These are phyloP conservation scores for Pisolithus tinctorius DNA, from an alignment of 768 basidiomycete genomes.

Conservation along the genomic window DNA sequence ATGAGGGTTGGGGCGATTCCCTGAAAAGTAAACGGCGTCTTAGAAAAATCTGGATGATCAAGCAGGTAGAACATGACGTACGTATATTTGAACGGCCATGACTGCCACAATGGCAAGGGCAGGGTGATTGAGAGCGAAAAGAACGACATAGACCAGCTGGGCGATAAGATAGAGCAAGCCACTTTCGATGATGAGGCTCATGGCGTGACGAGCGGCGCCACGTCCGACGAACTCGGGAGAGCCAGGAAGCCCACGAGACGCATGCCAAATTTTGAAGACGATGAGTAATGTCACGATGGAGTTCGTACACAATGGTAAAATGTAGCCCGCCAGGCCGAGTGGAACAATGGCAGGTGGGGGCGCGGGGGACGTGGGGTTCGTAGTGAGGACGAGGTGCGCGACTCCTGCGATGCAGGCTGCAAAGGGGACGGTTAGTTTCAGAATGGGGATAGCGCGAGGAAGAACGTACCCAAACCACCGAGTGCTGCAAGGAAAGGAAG, in stretches of 20 bases:
- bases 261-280: constrained; percentile 31
- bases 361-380: constrained; percentile 23
- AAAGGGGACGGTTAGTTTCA: not conserved
- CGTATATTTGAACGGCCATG: constrained; percentile 35
- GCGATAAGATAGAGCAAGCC: constrained; percentile 33
- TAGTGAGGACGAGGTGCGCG: constrained; percentile 23
- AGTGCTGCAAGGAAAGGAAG: constrained; percentile 30
- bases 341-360: constrained; percentile 31
- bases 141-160: constrained; percentile 35
- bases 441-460: not conserved
- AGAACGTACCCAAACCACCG: constrained; percentile 27
- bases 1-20: constrained; percentile 31
- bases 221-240: constrained; percentile 8
- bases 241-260: constrained; percentile 10
- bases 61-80: constrained; percentile 11
- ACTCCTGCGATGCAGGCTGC: constrained; percentile 27
- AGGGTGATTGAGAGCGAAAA: constrained; percentile 27
- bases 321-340: constrained; percentile 29
- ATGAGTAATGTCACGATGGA: constrained; percentile 37
- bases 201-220: constrained; percentile 19
- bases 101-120: constrained; percentile 33
- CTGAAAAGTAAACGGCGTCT: constrained; percentile 8
- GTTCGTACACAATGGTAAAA: constrained; percentile 37
- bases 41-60: not conserved
- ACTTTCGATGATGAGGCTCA: constrained; percentile 33